Evolutionary conservation across 2,329 filamentous ascomycete species (phyloP).

Genomic region (Claviceps pusilla): DNA sequence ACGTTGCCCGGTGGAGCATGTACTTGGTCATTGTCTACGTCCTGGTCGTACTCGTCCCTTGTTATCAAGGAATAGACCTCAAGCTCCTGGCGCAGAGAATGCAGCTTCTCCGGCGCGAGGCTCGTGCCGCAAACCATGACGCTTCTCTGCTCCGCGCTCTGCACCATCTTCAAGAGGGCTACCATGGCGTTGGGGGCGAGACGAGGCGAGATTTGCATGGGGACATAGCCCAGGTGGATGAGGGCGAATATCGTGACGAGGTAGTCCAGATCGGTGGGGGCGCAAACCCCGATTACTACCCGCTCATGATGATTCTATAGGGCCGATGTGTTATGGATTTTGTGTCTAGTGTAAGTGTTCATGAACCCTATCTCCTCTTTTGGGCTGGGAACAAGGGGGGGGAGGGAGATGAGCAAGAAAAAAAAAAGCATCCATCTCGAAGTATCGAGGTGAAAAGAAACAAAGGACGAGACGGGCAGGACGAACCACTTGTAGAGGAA

Average conservation of each 20-base stretch:
- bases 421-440: background rate
- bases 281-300: constrained; percentile 20
- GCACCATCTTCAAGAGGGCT: background rate
- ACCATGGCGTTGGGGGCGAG: background rate
- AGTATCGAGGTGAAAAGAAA: background rate
- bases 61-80: background rate
- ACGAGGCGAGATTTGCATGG: background rate
- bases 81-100: background rate
- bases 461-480: background rate
- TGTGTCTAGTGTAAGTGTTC: too few species aligned
- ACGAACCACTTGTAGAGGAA: background rate
- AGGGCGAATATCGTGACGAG: constrained; percentile 1
- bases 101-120: background rate
- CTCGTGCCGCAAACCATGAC: background rate
- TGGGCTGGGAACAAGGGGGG: too few species aligned
- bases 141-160: background rate
- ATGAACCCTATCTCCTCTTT: too few species aligned
- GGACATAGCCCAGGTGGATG: background rate
- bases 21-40: background rate
- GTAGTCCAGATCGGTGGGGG: constrained; percentile 42
- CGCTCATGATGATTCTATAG: background rate
- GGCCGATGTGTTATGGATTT: too few species aligned
- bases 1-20: too few species aligned
- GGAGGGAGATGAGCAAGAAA: too few species aligned
- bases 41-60: background rate